phyloP scores from a whole-genome alignment of 257 asterid species.

The Penstemon eatonii region DNA sequence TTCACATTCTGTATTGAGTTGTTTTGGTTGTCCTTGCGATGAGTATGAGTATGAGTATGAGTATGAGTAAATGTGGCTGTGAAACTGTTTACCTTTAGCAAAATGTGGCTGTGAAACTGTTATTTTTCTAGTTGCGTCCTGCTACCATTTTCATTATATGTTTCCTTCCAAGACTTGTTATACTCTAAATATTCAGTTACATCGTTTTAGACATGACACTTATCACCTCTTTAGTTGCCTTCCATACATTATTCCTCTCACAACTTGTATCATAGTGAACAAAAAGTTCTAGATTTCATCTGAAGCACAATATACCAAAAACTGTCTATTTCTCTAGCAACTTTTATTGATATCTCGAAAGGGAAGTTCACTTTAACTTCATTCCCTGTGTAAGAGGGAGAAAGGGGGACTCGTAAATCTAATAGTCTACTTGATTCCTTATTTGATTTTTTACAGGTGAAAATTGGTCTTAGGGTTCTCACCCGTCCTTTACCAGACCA shows the following conservation, averaged over 20 bases:
- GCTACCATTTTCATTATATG: background rate
- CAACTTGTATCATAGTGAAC: background rate
- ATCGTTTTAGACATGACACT: background rate
- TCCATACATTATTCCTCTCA: background rate
- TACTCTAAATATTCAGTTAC: background rate
- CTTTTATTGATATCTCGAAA: background rate
- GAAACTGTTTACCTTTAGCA: background rate
- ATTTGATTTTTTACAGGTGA: constrained; percentile 52
- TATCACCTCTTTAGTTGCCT: background rate
- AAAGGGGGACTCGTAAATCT: background rate
- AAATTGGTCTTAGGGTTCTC: constrained; percentile 89
- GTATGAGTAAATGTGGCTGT: background rate
- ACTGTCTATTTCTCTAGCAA: background rate
- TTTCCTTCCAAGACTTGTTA: background rate
- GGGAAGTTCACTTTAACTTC: background rate
- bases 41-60: background rate
- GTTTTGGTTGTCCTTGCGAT: background rate
- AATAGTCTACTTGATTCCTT: constrained; percentile 16
- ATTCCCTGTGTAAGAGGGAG: background rate
- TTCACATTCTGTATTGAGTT: background rate
- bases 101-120: background rate
- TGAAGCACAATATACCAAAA: background rate
- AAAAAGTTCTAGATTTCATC: background rate
- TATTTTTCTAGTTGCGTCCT: background rate
- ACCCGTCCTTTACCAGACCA: constrained; percentile 86